A percentile compares a stretch with the other conserved stretches of the same genome.
These are phyloP conservation scores for Ambispora gerdemannii DNA, from an alignment of 192 early-diverging fungal genomes.

Conservation along the genomic window DNA sequence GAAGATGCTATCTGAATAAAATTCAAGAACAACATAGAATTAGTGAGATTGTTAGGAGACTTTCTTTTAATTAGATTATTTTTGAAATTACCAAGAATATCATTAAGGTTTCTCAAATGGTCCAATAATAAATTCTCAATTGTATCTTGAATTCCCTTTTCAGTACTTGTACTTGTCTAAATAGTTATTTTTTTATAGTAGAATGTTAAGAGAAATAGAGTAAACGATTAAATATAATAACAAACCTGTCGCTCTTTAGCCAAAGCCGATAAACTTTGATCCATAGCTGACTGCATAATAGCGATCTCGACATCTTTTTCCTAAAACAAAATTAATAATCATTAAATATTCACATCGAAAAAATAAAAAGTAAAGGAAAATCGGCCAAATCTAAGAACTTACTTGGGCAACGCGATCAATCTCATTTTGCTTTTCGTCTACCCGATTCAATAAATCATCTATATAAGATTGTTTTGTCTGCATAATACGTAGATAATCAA, in stretches of 20 bases:
- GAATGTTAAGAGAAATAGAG: too few species aligned
- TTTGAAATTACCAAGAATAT: constrained; percentile 56
- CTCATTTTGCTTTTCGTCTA: constrained; percentile 19
- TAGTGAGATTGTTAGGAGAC: too few species aligned
- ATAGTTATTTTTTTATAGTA: too few species aligned
- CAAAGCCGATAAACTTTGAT: constrained; percentile 73
- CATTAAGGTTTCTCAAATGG: constrained; percentile 65
- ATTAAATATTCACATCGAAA: not conserved
- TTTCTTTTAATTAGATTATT: not conserved
- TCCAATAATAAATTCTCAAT: constrained; percentile 62
- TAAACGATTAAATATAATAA: constrained; percentile 23
- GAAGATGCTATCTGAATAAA: constrained; percentile 74
- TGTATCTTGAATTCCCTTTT: constrained; percentile 57
- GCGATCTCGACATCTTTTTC: constrained; percentile 80
- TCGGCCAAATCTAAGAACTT: not conserved
- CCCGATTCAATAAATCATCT: constrained; percentile 13
- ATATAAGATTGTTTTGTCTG: constrained; percentile 26
- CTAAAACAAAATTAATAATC: not conserved
- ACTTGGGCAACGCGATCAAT: constrained; percentile 28
- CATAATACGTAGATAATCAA: not conserved
- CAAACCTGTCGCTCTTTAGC: constrained; percentile 64
- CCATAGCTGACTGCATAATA: constrained; percentile 75
- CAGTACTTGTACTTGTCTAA: constrained; percentile 35
- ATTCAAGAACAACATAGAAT: not conserved
- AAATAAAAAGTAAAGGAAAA: not conserved